Evolutionary conservation across 345 rosid genomes (phyloP).

Genomic region (Eucalyptus coolabah): DNA sequence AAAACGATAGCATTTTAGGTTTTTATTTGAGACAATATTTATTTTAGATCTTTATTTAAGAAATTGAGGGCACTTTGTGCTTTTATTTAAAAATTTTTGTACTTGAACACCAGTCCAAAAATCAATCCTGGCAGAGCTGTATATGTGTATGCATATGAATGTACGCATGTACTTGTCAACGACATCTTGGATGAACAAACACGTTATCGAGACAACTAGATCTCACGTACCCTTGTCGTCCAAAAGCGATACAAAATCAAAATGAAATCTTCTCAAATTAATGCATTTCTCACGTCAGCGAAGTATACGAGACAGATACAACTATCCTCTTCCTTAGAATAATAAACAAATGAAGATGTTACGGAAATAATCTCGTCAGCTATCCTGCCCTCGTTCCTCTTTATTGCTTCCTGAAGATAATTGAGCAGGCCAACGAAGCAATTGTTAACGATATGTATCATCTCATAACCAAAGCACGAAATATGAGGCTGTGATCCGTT

Average conservation of each 20-base stretch:
- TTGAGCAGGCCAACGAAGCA: background rate
- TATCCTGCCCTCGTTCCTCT: background rate
- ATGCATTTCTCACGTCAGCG: background rate
- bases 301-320: background rate
- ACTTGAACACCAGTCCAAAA: too few species aligned
- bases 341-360: background rate
- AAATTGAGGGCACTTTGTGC: too few species aligned
- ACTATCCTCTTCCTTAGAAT: background rate
- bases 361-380: background rate
- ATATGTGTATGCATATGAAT: background rate
- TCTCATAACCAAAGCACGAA: background rate
- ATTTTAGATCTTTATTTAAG: rapidly evolving
- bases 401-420: background rate
- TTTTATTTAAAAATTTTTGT: rapidly evolving
- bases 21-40: too few species aligned
- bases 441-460: background rate
- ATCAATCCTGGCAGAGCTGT: background rate
- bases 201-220: background rate
- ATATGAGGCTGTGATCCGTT: background rate
- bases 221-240: background rate
- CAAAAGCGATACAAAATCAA: background rate
- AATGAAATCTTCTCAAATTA: background rate
- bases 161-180: background rate
- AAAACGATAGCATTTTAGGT: rapidly evolving
- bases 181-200: background rate